Conservation (phyloP, 2,329 filamentous ascomycete genomes). For the Fusarium citri region DNA sequence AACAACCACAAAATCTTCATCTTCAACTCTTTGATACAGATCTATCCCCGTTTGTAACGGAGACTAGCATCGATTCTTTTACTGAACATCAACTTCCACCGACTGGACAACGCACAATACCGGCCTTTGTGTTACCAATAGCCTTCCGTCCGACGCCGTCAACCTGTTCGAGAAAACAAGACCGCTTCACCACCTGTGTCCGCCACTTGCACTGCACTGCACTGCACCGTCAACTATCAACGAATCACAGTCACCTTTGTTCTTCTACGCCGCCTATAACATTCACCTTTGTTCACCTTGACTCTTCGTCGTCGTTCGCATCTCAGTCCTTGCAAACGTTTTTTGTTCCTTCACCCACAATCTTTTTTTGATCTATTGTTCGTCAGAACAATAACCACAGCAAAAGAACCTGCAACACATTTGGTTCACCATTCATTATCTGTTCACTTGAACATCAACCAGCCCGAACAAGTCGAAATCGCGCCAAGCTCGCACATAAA, state of each 20-base stretch:
- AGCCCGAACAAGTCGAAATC: constrained; percentile 10
- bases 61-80: constrained; percentile 25
- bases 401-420: constrained; percentile 23
- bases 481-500: constrained; percentile 32
- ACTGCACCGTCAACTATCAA: constrained; percentile 27
- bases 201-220: constrained; percentile 16
- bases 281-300: constrained; percentile 26
- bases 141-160: constrained; percentile 29
- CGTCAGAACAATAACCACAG: constrained; percentile 25
- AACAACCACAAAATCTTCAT: constrained; percentile 22
- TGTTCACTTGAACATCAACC: constrained; percentile 37
- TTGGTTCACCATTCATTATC: constrained; percentile 30
- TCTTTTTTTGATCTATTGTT: constrained; percentile 34
- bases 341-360: constrained; percentile 34
- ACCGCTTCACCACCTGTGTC: constrained; percentile 29
- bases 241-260: constrained; percentile 14
- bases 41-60: constrained; percentile 29
- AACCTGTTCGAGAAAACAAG: constrained; percentile 40
- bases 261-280: constrained; percentile 6
- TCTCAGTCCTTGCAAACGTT: constrained; percentile 31
- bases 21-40: constrained; percentile 9
- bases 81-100: constrained; percentile 19
- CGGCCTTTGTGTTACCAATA: constrained; percentile 28
- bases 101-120: constrained; percentile 28
- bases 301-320: constrained; percentile 24